Evolutionary conservation across 345 rosid species (phyloP), one percentile per base, ranked within the genome.

Genomic region (Dimocarpus longan): DNA sequence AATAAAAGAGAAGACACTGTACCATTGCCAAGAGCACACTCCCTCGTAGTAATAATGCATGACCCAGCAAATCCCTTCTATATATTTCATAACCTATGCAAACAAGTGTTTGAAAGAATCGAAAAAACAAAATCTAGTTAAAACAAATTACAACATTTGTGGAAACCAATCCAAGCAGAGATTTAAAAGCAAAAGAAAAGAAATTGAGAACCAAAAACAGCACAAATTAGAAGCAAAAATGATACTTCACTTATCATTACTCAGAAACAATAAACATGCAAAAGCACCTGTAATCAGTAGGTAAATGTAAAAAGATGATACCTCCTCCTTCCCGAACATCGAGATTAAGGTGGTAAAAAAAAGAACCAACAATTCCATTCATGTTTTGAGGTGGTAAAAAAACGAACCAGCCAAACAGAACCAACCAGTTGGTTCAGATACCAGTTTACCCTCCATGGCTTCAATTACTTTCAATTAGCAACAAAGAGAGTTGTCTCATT

Each of bases 11-110:
- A 54, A 54, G 8, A 54, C n/a, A 15, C 4, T 16, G 59, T 76
- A 84, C 85, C 89, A 86, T 42, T 80, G 83, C 89, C 89, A 86
- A 39, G 89, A 86, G 78, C 89, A 86, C 73, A 86, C 87, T 40
- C 85, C 89, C 77, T 86, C 82, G 39, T 84, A 86, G 69, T 86
- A 86, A 73, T 86, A 86, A 80, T 22, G 89, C 89, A 86, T 84
- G 13, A 86, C 87, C 89, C 87, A 84, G 50, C 85, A 86, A 28
- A 86, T 69, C 28, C 88, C 88, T 71, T 86, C 88, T 11, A 80
- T 71, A 64, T 86, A 86, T 62, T 59, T 76, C 62, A 77, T 66
- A 76, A 79, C 86, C 88, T 63, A 69, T 6, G 26, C 11, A 67
- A 67, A 39, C 9, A 26, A 60, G 42, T 37, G 28, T 11, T 32